Evolutionary conservation across 1,284 basidiomycete species (phyloP), one percentile per base, ranked within the genome.

Genomic region (Blastosporella zonata): DNA sequence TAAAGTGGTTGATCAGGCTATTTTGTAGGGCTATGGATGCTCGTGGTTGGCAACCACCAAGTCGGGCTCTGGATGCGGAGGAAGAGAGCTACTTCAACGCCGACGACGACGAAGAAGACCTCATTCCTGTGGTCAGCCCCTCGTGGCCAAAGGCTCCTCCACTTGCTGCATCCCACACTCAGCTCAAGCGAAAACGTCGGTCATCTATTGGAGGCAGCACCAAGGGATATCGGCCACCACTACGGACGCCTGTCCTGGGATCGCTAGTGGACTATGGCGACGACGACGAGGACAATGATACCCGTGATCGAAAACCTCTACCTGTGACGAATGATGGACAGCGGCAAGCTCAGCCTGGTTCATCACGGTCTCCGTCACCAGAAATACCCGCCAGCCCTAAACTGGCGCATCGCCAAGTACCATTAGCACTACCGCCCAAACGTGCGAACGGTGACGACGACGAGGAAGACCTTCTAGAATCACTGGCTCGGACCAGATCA

Each of bases 21-120:
- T 55, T 21, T 29, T 52, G 34, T 37, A 71, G 70, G 57, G 55
- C 61, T 46, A 57, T 63, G 44, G 69, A 75, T 59, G 59, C 60
- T 52, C 72, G 72, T 43, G 74, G 76, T 73, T 68, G 72, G 43
- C 42, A 49, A 23, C 73, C 72, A 52, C 71, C 79, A 38, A 72
- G 76, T 53, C 74, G 81, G 59, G 63, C 68, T 47, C 66, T 81
- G 58, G 83, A 89, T 55, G 74, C 73, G 3, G 86, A 85, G 59
- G 90, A 93, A 59, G 93, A 97, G 61, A 84, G 90, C 54, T 98
- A 96, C 73, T 97, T 97, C 76, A 91, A 93, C 58, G 78, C 71
- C 13, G 86, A 87, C 23, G 88, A 90, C 47, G 89, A 90, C 28
- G 80, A 84, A 45, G 88, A 90, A 31, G 58, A 59, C 20, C 53